Evolutionary conservation across 768 basidiomycete genomes (phyloP).

Genomic region (Podaxis sp.): DNA sequence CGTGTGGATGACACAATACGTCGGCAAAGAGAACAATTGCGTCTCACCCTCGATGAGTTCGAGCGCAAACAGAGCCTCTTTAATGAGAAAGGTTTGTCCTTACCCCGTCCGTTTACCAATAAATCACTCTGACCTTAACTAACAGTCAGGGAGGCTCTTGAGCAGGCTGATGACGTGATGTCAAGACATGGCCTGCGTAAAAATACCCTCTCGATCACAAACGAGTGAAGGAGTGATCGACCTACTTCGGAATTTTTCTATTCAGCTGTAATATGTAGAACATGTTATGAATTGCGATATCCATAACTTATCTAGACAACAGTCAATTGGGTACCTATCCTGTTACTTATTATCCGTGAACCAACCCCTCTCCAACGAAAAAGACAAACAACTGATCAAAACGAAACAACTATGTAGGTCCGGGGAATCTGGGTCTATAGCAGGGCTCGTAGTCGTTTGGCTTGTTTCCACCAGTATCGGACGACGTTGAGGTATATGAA

Average conservation of each 20-base stretch:
- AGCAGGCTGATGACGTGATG: slow-evolving; percentile 38
- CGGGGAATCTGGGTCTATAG: slow-evolving; percentile 10
- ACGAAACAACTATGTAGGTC: not conserved
- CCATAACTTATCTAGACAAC: not conserved
- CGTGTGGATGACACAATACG: slow-evolving; percentile 43
- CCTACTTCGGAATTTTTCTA: slow-evolving; percentile 1
- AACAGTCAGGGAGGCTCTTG: slow-evolving; percentile 42
- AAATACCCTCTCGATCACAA: slow-evolving; percentile 25
- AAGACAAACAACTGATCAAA: not conserved
- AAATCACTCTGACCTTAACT: slow-evolving; percentile 1
- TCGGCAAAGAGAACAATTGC: slow-evolving; percentile 37
- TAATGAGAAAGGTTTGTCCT: slow-evolving; percentile 42
- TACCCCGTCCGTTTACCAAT: not conserved
- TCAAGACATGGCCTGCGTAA: slow-evolving; percentile 26
- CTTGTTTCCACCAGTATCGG: slow-evolving; percentile 63
- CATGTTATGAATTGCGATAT: not conserved
- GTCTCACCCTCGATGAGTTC: slow-evolving; percentile 40
- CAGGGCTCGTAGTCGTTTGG: slow-evolving; percentile 39
- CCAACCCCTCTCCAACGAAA: not conserved
- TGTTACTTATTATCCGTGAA: not conserved
- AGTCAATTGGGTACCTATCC: not conserved
- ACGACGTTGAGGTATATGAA: slow-evolving; percentile 45
- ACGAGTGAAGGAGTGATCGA: slow-evolving; percentile 23
- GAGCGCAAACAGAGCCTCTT: slow-evolving; percentile 42
- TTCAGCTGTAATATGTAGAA: slow-evolving; percentile 8